These are phyloP conservation scores for Schizophyllum amplum DNA, from an alignment of 1,284 basidiomycete species.

Conservation along the genomic window DNA sequence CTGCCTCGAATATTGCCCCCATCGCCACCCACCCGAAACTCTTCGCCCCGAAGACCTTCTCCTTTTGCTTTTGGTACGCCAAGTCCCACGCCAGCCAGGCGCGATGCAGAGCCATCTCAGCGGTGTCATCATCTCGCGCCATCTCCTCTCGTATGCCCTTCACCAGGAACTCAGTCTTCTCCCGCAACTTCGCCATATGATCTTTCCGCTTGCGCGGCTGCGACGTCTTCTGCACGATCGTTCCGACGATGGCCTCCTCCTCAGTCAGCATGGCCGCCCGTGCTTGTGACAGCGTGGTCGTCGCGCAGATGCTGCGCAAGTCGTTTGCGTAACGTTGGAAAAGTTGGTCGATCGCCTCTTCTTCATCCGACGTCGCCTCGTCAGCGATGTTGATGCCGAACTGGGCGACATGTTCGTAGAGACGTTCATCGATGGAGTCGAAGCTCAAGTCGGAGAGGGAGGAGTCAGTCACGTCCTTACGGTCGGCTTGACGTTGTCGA, in stretches of 20 bases:
- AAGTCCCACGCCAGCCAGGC: conserved; percentile 44
- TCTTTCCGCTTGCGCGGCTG: conserved; percentile 47
- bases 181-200: conserved; percentile 42
- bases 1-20: conserved; percentile 41
- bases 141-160: conserved; percentile 37
- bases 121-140: conserved; percentile 29
- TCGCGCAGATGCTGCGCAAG: conserved; percentile 39
- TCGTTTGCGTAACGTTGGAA: conserved; percentile 39
- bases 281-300: conserved; percentile 36
- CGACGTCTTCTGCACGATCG: conserved; percentile 50
- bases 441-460: too few species aligned
- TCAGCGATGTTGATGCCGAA: too few species aligned
- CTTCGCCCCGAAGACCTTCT: conserved; percentile 43
- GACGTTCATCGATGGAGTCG: too few species aligned
- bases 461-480: too few species aligned
- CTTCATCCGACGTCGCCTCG: neutral
- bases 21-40: conserved; percentile 58
- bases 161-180: conserved; percentile 43
- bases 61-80: conserved; percentile 24
- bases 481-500: too few species aligned
- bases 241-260: conserved; percentile 52
- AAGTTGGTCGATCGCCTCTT: conserved; percentile 23
- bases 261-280: conserved; percentile 41
- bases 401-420: too few species aligned
- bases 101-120: conserved; percentile 30